phyloP scores from a whole-genome alignment of 129 eudicot species.

The Rutidosis leptorrhynchoides region DNA sequence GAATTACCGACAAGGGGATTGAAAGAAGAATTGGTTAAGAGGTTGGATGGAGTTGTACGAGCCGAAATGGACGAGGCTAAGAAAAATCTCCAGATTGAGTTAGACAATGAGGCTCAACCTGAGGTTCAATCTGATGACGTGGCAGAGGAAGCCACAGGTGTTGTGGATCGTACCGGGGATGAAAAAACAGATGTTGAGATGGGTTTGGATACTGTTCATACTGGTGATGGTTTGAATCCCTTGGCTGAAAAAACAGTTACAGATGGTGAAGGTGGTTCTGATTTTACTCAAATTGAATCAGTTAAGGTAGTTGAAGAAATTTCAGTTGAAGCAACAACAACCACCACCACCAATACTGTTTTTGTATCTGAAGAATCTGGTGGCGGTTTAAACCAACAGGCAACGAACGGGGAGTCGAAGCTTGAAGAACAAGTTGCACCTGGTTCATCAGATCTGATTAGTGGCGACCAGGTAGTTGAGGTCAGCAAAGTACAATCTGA shows the following conservation, averaged over 20 bases:
- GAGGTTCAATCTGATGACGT: slow-evolving; percentile 34
- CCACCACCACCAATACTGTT: slow-evolving; percentile 13
- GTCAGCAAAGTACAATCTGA: slow-evolving; percentile 81
- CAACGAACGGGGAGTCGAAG: slow-evolving; percentile 35
- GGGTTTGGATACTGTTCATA: slow-evolving; percentile 32
- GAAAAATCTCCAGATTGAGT: slow-evolving; percentile 28
- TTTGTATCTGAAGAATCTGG: slow-evolving; percentile 27
- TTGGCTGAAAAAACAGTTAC: slow-evolving; percentile 22
- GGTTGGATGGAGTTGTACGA: slow-evolving; percentile 72
- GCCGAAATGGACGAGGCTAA: slow-evolving; percentile 38
- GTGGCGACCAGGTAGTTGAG: slow-evolving; percentile 73
- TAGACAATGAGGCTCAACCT: slow-evolving; percentile 25
- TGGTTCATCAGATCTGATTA: slow-evolving; percentile 38
- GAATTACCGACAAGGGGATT: slow-evolving; percentile 58
- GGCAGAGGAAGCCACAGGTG: slow-evolving; percentile 25
- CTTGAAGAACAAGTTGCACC: slow-evolving; percentile 29
- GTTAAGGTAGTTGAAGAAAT: slow-evolving; percentile 24
- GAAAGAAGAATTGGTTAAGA: slow-evolving; percentile 74
- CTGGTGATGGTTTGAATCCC: slow-evolving; percentile 28
- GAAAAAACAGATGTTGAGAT: slow-evolving; percentile 16
- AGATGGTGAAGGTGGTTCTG: slow-evolving; percentile 34
- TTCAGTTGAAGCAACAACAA: slow-evolving; percentile 25
- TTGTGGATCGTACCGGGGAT: slow-evolving; percentile 9
- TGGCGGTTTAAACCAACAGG: slow-evolving; percentile 32
- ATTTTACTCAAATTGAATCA: slow-evolving; percentile 26